Percentiles rank a stretch among this genome's conserved stretches.
These are phyloP conservation scores for Oidium heveae DNA, from an alignment of 2,329 filamentous ascomycete genomes.

Conservation along the genomic window DNA sequence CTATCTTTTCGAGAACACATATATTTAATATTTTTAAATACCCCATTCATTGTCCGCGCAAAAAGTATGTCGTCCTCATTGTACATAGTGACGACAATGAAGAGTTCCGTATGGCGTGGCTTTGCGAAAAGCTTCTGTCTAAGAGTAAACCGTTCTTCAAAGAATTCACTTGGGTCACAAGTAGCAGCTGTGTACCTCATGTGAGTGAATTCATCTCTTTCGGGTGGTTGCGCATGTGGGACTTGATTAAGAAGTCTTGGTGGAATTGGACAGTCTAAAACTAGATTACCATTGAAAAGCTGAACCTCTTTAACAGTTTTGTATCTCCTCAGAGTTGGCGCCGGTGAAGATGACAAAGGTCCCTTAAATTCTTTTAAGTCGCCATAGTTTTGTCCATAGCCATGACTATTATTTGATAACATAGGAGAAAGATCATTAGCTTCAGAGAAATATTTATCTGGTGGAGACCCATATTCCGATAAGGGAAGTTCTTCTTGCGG, in stretches of 20 bases:
- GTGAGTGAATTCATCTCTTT: conserved; percentile 72
- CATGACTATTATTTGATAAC: conserved; percentile 24
- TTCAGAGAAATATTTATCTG: conserved; percentile 15
- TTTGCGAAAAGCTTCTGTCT: conserved; percentile 84
- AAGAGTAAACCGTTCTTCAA: conserved; percentile 69
- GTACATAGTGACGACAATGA: conserved; percentile 97
- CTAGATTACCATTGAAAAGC: conserved; percentile 84
- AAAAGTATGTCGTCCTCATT: conserved; percentile 96
- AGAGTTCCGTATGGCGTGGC: conserved; percentile 74
- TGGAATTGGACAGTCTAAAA: conserved; percentile 87
- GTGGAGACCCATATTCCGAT: conserved; percentile 5
- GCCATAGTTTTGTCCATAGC: conserved; percentile 30
- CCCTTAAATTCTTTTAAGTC: conserved; percentile 22
- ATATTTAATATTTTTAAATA: conserved; percentile 97
- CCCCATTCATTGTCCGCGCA: conserved; percentile 81
- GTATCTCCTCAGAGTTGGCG: conserved; percentile 53
- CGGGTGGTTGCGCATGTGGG: conserved; percentile 23
- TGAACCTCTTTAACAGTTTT: conserved; percentile 99
- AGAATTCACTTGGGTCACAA: conserved; percentile 76
- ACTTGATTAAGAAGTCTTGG: conserved; percentile 47
- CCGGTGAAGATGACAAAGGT: conserved; percentile 19
- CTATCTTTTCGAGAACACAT: conserved; percentile 86
- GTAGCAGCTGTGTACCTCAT: conserved; percentile 90
- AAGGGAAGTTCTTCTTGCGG: conserved; percentile 12
- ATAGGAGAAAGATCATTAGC: conserved; percentile 56